phyloP scores from a whole-genome alignment of 768 basidiomycete genomes.

The Kwoniella pini region DNA sequence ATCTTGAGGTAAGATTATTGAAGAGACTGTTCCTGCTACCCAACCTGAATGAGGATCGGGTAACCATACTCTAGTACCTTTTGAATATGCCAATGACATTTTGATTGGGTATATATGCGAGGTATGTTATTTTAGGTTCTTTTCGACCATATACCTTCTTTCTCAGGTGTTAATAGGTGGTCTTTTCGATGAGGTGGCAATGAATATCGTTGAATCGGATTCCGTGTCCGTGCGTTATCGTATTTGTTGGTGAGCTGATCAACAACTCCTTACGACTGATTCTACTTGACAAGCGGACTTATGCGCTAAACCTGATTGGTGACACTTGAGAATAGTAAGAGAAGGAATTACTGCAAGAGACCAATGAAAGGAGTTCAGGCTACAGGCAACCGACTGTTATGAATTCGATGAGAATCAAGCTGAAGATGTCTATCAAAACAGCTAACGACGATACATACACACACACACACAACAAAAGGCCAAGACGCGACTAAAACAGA shows the following conservation, averaged over 20 bases:
- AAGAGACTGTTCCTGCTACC: slow-evolving; percentile 47
- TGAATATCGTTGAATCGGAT: not conserved
- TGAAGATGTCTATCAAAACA: too few species aligned
- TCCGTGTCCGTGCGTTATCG: slow-evolving; percentile 8
- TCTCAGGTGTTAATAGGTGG: not conserved
- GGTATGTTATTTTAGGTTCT: not conserved
- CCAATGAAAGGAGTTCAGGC: too few species aligned
- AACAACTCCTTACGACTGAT: not conserved
- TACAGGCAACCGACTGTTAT: not conserved
- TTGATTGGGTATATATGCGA: slow-evolving; percentile 11
- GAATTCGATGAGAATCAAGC: not conserved
- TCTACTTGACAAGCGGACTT: not conserved
- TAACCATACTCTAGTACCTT: slow-evolving; percentile 53
- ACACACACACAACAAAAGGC: not conserved
- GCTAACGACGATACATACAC: not conserved
- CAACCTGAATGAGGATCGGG: slow-evolving; percentile 49
- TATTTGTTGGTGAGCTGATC: not conserved
- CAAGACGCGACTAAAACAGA: not conserved
- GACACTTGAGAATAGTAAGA: too few species aligned
- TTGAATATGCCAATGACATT: slow-evolving; percentile 46
- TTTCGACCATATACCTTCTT: too few species aligned
- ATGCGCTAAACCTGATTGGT: too few species aligned
- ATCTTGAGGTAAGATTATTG: slow-evolving; percentile 37
- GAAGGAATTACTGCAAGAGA: too few species aligned
- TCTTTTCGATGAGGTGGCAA: not conserved